phyloP scores from a whole-genome alignment of 495 filamentous ascomycete species.

The Podospora pseudocomata region DNA sequence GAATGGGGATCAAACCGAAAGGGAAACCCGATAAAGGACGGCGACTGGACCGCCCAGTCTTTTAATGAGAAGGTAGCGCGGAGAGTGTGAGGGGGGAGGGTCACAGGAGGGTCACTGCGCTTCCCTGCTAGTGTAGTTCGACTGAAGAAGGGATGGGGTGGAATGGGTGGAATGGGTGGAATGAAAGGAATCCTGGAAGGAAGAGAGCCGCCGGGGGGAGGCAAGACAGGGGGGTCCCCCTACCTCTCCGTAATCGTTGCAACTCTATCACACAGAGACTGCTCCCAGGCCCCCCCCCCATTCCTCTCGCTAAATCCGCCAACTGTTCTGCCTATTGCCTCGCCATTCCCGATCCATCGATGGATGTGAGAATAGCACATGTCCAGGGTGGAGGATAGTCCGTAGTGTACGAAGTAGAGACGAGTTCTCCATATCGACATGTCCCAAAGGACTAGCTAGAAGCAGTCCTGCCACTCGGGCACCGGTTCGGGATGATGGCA shows the following conservation, averaged over 20 bases:
- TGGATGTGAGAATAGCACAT: neutral
- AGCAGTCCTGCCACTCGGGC: conserved; percentile 12
- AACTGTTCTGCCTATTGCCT: conserved; percentile 16
- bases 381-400: neutral
- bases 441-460: too few species aligned
- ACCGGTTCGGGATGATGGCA: conserved; percentile 13
- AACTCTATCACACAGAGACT: neutral
- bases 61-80: conserved; percentile 17
- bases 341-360: conserved; percentile 12
- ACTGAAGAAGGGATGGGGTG: neutral
- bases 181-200: neutral
- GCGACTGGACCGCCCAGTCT: conserved; percentile 12
- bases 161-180: neutral
- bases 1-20: conserved; percentile 26
- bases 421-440: too few species aligned
- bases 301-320: neutral
- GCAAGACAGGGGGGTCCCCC: neutral
- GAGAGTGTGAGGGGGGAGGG: neutral
- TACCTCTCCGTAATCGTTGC: neutral
- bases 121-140: neutral
- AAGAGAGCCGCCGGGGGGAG: neutral
- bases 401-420: too few species aligned
- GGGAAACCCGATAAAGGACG: conserved; percentile 30
- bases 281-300: neutral
- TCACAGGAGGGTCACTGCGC: neutral